Evolutionary conservation across 1,139 yeast species (phyloP), one percentile per base, ranked within the genome.

Genomic region (Kurtzmaniella quercitrusa): DNA sequence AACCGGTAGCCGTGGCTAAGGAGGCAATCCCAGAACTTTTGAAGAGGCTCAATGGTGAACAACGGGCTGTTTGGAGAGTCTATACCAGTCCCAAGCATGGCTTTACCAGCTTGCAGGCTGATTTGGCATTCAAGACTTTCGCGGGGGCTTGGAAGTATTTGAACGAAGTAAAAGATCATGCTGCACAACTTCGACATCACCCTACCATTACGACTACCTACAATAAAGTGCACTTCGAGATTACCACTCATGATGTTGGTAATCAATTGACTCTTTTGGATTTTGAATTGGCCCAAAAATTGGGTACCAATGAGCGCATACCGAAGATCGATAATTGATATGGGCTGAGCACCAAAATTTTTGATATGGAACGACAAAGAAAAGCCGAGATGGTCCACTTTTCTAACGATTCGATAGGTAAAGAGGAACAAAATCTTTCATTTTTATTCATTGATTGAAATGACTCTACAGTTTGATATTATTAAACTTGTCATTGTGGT

Each of bases 191-290:
- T 53, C 83, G 80, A 21, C 95, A 88, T 53, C 96, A 88, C 56
- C 95, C 95, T 0, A 78, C 80, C 0, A 78, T 84, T 3, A 66
- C 66, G 1, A 83, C 83, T 2, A 72, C 80, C 0, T 87, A 86
- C 55, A 86, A 81, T 51, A 61, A 66, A 36, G 88, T 86, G 0
- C 66, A 67, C 12, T 52, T 87, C 3, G 68, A 71, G 23, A 60
- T 86, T 36, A 77, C 84, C 3, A 87, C 95, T 0, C 95, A 87
- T 54, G 95, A 87, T 54, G 66, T 71, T 0, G 69, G 65, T 0
- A 70, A 71, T 35, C 75, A 76, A 3, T 57, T 87, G 14, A 76
- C 87, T 4, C 71, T 73, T 15, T 56, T 72, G 28, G 96, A 87
- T 54, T 52, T 85, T 33, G 67, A 71, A 44, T 54, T 87, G 57